These are phyloP conservation scores for Avena insularis DNA, from an alignment of 176 grass and related monocot genomes.

Conservation along the genomic window DNA sequence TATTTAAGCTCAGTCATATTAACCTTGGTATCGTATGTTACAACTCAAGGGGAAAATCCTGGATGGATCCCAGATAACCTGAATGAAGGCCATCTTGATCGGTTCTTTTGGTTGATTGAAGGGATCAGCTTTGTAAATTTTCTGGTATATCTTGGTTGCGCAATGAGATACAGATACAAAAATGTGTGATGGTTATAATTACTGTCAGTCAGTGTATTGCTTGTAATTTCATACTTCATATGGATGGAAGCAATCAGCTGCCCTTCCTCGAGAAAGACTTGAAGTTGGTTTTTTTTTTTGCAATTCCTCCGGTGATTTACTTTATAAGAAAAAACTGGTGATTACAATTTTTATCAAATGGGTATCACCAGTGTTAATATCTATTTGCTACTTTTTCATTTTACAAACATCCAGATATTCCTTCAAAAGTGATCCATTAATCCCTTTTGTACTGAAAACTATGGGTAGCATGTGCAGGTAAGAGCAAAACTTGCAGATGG, in stretches of 20 bases:
- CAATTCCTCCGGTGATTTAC: neutral
- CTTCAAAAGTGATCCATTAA: neutral
- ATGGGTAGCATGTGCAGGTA: neutral
- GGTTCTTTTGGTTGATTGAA: constrained; percentile 91
- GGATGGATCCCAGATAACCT: constrained; percentile 93
- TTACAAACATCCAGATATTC: neutral
- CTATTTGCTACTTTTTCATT: neutral
- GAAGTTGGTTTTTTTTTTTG: neutral
- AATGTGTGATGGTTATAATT: constrained; percentile 50
- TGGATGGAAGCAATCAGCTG: constrained; percentile 24
- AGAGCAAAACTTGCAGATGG: neutral
- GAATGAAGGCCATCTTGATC: constrained; percentile 87
- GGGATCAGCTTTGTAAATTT: constrained; percentile 74
- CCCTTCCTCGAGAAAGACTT: neutral
- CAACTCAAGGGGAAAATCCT: constrained; percentile 59
- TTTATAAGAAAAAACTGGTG: neutral
- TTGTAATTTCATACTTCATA: neutral
- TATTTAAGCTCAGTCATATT: constrained; percentile 83
- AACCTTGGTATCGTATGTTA: constrained; percentile 64
- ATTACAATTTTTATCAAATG: neutral
- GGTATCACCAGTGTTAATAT: neutral
- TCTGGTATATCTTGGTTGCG: constrained; percentile 62
- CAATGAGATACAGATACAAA: constrained; percentile 79
- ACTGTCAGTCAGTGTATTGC: neutral
- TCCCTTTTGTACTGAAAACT: neutral